Base-by-base conservation (phyloP, 108 stramenopile species). In the Cyclotella sp. region DNA sequence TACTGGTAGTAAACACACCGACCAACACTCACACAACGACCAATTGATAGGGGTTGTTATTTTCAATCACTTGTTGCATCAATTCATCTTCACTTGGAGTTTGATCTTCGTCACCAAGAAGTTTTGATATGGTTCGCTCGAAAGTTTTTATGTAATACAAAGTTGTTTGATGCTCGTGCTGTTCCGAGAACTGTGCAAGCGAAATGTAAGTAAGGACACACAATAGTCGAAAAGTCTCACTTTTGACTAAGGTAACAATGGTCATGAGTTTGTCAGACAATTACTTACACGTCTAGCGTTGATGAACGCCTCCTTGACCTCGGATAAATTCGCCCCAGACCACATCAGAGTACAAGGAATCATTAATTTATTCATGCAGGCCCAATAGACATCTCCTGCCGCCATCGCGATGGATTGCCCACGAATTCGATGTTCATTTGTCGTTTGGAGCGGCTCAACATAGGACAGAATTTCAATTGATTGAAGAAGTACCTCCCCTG, bases 361-460 rank as follows among this genome's bases (percentile, higher is more conserved):
- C 29, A 70, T 13, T 39, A 49, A 47, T 34, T 30, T 45, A 59
- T 55, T 69, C 21, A 18, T 29, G 16, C 52, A 63, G 11, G 68
- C 75, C 29, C 43, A 70, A 0, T 42, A 45, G 58, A 44, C 58
- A 45, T 52, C 72, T 45, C 77, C 71, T 22, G 39, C 30, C 43
- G 26, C 44, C 71, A 78, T 53, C 2, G 54, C 70, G 5, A 26
- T 22, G 12, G 1, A 0, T 21, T 26, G 21, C 15, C 28, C 55
- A 24, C 62, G 43, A 22, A 30, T 13, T 11, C 40, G 16, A 18
- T 18, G 21, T 22, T 66, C 53, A 44, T 58, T 51, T 6, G 39
- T 42, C 9, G 24, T 30, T 39, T 73, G 71, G 71, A 72, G 26
- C n/a, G 71, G 77, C 26, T 78, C 72, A 15, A 59, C 15, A 27